A percentile compares a stretch with the other conserved stretches of the same genome.
phyloP scores from a whole-genome alignment of 306 rosid species.

The Fagus sylvatica region DNA sequence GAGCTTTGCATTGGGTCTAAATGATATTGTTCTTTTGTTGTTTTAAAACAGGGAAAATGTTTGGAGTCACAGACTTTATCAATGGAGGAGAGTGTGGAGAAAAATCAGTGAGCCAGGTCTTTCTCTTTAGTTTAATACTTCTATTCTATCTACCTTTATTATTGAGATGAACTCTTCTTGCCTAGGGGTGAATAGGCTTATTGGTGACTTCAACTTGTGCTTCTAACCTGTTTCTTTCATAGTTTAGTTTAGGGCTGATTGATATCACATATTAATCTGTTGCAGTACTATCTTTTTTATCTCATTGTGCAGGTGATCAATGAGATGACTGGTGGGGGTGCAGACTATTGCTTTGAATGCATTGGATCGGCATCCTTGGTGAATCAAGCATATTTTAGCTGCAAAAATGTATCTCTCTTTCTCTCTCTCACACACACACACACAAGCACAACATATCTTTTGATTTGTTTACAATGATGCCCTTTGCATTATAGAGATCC shows the following conservation, averaged over 20 bases:
- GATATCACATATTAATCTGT: not conserved
- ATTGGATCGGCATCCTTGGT: constrained; percentile 73
- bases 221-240: not conserved
- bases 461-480: no score
- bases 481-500: no score
- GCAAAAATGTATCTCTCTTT: constrained; percentile 55
- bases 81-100: constrained; percentile 42
- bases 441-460: not conserved
- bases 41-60: constrained; percentile 57
- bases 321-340: constrained; percentile 74
- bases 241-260: not conserved
- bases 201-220: not conserved
- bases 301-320: constrained; percentile 45
- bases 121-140: not conserved
- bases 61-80: constrained; percentile 74
- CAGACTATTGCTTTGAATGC: constrained; percentile 87
- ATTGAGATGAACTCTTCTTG: no score
- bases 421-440: not conserved
- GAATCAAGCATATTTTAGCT: constrained; percentile 71
- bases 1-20: not conserved
- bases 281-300: not conserved
- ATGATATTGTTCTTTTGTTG: not conserved
- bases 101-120: constrained; percentile 77
- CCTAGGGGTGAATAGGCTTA: not conserved
- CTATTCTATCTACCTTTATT: not conserved